These are phyloP conservation scores for Dispira parvispora DNA, from an alignment of 192 early-diverging fungal genomes.

Conservation along the genomic window DNA sequence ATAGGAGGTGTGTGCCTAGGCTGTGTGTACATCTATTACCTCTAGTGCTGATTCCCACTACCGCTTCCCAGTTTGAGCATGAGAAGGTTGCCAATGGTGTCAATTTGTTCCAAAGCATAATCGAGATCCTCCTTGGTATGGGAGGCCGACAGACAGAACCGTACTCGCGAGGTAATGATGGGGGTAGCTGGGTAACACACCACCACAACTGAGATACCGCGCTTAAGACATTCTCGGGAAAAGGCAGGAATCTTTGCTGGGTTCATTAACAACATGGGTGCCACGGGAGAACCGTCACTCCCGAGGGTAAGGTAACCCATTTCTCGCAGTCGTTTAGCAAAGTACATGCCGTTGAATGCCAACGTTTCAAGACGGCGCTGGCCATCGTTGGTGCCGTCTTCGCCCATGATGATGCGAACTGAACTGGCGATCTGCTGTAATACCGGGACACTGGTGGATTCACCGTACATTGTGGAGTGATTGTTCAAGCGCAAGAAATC, in stretches of 20 bases:
- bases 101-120: conserved; percentile 47
- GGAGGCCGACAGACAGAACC: conserved; percentile 90
- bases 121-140: conserved; percentile 88
- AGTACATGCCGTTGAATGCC: conserved; percentile 74
- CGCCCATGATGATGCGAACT: conserved; percentile 86
- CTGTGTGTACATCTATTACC: too few species aligned
- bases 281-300: conserved; percentile 68
- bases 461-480: conserved; percentile 79
- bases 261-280: conserved; percentile 81
- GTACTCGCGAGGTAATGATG: conserved; percentile 83
- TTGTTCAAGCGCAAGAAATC: conserved; percentile 61
- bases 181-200: conserved; percentile 96
- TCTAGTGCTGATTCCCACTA: too few species aligned
- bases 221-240: conserved; percentile 72
- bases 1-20: too few species aligned
- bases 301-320: conserved; percentile 94
- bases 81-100: conserved; percentile 57
- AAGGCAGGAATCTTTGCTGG: conserved; percentile 96
- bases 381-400: conserved; percentile 69
- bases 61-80: conserved; percentile 31
- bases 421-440: conserved; percentile 79
- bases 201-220: conserved; percentile 88
- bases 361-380: conserved; percentile 68
- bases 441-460: conserved; percentile 72
- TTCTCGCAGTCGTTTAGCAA: conserved; percentile 57